These are phyloP conservation scores for Trichosanthes cucumerina DNA, from an alignment of 306 rosid species.

Conservation along the genomic window DNA sequence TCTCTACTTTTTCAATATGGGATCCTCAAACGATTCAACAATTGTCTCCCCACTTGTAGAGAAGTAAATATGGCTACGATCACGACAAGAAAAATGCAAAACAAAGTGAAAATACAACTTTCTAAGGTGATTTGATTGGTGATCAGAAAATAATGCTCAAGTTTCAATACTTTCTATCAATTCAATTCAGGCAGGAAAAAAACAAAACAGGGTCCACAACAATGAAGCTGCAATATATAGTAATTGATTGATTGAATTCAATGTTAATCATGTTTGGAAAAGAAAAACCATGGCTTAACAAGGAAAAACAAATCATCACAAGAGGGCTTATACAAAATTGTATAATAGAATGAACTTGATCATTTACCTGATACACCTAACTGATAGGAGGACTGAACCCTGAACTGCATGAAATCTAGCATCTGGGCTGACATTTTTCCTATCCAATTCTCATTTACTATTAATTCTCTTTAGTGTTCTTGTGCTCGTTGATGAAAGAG, in stretches of 20 bases:
- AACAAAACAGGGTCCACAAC: not conserved
- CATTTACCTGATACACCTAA: constrained; percentile 3
- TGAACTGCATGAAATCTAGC: not conserved
- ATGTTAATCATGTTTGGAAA: not conserved
- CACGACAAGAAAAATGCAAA: too few relatives aligned
- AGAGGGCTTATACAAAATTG: not conserved
- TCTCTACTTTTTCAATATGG: too few relatives aligned
- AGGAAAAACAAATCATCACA: not conserved
- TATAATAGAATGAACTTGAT: not conserved
- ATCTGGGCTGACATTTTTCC: not conserved
- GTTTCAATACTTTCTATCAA: too few relatives aligned
- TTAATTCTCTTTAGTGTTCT: constrained; percentile 31
- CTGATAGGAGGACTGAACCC: not conserved
- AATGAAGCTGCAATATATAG: not conserved
- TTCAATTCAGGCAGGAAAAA: too few relatives aligned
- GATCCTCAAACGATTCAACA: too few relatives aligned
- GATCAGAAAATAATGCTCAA: too few relatives aligned
- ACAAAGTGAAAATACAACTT: too few relatives aligned
- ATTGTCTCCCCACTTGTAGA: too few relatives aligned
- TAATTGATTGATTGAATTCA: not conserved
- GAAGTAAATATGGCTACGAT: too few relatives aligned
- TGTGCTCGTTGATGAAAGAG: constrained; percentile 41
- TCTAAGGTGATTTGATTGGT: too few relatives aligned
- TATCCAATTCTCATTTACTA: not conserved
- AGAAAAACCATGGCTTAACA: not conserved